Evolutionary conservation across 805 yeast species (phyloP).

Genomic region (Candida verbasci): DNA sequence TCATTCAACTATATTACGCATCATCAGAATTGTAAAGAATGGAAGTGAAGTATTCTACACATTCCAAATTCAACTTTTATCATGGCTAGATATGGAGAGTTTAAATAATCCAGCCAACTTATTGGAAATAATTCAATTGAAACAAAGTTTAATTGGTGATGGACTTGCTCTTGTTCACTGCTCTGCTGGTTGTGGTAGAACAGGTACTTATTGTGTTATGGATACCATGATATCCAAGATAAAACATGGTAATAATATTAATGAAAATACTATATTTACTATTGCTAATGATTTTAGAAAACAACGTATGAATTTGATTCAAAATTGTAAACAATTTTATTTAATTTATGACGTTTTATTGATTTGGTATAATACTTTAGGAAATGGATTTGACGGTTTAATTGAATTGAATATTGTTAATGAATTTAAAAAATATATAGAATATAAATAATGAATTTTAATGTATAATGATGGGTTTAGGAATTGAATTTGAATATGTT

Average conservation of each 20-base stretch:
- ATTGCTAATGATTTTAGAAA: constrained; percentile 45
- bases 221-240: constrained; percentile 28
- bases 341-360: constrained; percentile 43
- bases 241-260: constrained; percentile 11
- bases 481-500: neutral
- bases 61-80: constrained; percentile 67
- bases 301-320: constrained; percentile 57
- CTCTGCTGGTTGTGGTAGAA: constrained; percentile 96
- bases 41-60: constrained; percentile 28
- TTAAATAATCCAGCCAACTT: constrained; percentile 54
- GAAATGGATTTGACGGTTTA: constrained; percentile 8
- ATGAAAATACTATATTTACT: constrained; percentile 40
- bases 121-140: constrained; percentile 39
- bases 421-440: constrained; percentile 7
- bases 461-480: neutral
- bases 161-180: constrained; percentile 74
- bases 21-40: constrained; percentile 36
- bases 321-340: constrained; percentile 50
- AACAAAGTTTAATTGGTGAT: constrained; percentile 12
- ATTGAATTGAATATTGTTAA: constrained; percentile 10
- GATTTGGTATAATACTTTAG: constrained; percentile 13
- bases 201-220: constrained; percentile 62
- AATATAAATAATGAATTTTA: neutral
- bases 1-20: constrained; percentile 29
- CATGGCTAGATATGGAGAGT: constrained; percentile 84